Conservation (phyloP, 495 filamentous ascomycete genomes). For the Aspergillus steynii region DNA sequence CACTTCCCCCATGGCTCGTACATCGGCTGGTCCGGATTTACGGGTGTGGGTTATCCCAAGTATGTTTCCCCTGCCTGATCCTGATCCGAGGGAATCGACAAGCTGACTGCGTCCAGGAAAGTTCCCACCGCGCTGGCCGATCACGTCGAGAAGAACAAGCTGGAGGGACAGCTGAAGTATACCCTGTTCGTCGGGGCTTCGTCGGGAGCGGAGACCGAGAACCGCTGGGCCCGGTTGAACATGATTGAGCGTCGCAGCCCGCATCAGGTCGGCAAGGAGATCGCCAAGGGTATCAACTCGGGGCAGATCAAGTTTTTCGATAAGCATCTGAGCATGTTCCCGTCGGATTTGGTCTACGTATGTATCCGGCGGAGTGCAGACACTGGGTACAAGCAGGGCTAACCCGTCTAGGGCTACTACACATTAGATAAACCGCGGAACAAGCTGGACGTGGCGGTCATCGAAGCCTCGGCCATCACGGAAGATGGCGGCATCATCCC, state of each 20-base stretch:
- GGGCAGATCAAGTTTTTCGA: constrained; percentile 92
- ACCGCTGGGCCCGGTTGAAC: constrained; percentile 79
- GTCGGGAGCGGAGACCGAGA: constrained; percentile 87
- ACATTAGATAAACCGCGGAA: constrained; percentile 72
- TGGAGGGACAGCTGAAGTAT: constrained; percentile 83
- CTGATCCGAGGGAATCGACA: neutral
- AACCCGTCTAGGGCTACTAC: constrained; percentile 63
- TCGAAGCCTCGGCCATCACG: constrained; percentile 89
- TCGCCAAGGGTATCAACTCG: constrained; percentile 87
- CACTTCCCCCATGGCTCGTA: constrained; percentile 81
- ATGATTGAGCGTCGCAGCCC: constrained; percentile 88
- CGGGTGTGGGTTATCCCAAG: constrained; percentile 90
- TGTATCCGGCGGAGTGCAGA: constrained; percentile 24
- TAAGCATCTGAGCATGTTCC: constrained; percentile 91
- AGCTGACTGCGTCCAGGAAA: constrained; percentile 54
- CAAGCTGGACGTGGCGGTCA: constrained; percentile 78
- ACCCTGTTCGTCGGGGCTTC: constrained; percentile 87
- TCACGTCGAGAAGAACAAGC: constrained; percentile 84
- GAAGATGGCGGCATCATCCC: constrained; percentile 89
- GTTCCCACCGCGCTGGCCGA: constrained; percentile 83
- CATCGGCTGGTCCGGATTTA: constrained; percentile 90
- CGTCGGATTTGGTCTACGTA: constrained; percentile 80
- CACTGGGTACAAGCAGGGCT: no score
- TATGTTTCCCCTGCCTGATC: constrained; percentile 40
- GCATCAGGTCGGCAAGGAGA: constrained; percentile 90